Conservation (phyloP, 345 rosid species). For the Brassica rapa region DNA sequence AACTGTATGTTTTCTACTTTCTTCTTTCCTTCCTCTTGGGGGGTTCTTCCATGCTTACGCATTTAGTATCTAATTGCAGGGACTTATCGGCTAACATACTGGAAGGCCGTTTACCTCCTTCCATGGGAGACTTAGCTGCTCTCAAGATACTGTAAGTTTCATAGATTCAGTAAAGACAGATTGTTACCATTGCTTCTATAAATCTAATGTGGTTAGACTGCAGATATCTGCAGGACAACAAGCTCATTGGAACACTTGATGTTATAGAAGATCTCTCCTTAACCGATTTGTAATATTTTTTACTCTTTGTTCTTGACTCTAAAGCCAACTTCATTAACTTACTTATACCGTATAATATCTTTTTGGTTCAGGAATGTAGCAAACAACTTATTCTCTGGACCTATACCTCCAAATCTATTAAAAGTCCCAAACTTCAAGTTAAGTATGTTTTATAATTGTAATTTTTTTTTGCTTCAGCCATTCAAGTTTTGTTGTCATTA, state of each 20-base stretch:
- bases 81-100: slow-evolving; percentile 77
- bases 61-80: slow-evolving; percentile 47
- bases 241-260: slow-evolving; percentile 71
- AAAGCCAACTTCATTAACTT: slow-evolving; percentile 28
- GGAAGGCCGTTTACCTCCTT: slow-evolving; percentile 71
- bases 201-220: slow-evolving; percentile 34
- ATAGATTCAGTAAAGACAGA: not conserved
- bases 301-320: slow-evolving; percentile 18
- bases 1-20: slow-evolving; percentile 50
- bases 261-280: slow-evolving; percentile 74
- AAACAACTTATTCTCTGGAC: slow-evolving; percentile 86
- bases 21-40: not conserved
- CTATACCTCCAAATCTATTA: slow-evolving; percentile 69
- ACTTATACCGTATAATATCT: too few species aligned
- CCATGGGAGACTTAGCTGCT: slow-evolving; percentile 62
- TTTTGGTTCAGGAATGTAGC: slow-evolving; percentile 63
- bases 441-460: not conserved
- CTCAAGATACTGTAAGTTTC: slow-evolving; percentile 71
- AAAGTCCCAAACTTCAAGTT: slow-evolving; percentile 83
- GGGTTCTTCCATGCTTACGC: slow-evolving; percentile 24
- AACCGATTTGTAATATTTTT: slow-evolving; percentile 61
- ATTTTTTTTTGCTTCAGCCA: not conserved
- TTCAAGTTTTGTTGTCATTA: not conserved
- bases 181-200: slow-evolving; percentile 18
- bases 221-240: slow-evolving; percentile 88